These are phyloP conservation scores for Baudoinia panamericana DNA, from an alignment of 495 filamentous ascomycete species.

Conservation along the genomic window DNA sequence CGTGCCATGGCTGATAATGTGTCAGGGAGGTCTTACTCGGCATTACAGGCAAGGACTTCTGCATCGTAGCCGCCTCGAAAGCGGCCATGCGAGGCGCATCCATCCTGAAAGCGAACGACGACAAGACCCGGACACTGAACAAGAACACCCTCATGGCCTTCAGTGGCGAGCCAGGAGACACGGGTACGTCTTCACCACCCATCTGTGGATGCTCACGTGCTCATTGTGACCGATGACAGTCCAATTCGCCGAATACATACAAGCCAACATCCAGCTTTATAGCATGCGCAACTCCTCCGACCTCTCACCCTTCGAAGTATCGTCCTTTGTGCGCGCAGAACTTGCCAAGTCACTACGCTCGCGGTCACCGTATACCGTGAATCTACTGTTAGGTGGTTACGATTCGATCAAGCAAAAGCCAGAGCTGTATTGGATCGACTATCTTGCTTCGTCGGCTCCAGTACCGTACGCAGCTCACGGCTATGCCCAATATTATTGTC, in stretches of 20 bases:
- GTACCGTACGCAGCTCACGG: slow-evolving; percentile 95
- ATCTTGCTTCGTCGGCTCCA: slow-evolving; percentile 74
- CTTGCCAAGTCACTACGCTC: slow-evolving; percentile 80
- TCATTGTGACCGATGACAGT: slow-evolving; percentile 44
- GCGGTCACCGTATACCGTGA: slow-evolving; percentile 87
- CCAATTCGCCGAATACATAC: slow-evolving; percentile 98
- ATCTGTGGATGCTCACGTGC: slow-evolving; percentile 1
- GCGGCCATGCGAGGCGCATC: slow-evolving; percentile 94
- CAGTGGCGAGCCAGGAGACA: slow-evolving; percentile 91
- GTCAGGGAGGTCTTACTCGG: slow-evolving; percentile 92
- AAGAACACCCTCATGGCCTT: slow-evolving; percentile 93
- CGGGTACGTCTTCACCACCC: slow-evolving; percentile 43
- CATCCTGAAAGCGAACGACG: slow-evolving; percentile 88
- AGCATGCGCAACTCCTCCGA: slow-evolving; percentile 94
- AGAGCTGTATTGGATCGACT: slow-evolving; percentile 86
- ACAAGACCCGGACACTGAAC: slow-evolving; percentile 87
- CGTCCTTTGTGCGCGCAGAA: slow-evolving; percentile 84
- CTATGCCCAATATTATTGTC: slow-evolving; percentile 96
- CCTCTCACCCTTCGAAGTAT: slow-evolving; percentile 73
- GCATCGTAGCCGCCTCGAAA: slow-evolving; percentile 92
- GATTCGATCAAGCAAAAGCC: slow-evolving; percentile 80
- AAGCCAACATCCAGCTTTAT: slow-evolving; percentile 96
- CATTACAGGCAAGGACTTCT: slow-evolving; percentile 97
- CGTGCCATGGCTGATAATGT: background rate
- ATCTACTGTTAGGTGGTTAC: slow-evolving; percentile 83